These are phyloP conservation scores for Trametes cinnabarina DNA, from an alignment of 768 basidiomycete species.

Conservation along the genomic window DNA sequence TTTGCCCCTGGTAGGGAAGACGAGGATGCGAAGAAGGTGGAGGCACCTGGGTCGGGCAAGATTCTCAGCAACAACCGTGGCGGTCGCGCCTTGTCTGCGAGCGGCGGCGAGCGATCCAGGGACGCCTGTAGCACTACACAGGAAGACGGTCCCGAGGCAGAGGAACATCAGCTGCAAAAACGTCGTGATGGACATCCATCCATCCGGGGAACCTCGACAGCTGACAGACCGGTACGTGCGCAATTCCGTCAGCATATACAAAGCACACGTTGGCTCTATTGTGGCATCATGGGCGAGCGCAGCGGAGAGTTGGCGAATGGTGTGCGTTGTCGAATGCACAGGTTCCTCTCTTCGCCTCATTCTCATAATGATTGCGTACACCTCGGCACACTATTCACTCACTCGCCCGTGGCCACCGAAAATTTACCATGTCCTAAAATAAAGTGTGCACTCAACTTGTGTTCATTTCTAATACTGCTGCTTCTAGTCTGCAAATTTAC, in stretches of 20 bases:
- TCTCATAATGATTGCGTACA: constrained; percentile 7
- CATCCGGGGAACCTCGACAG: constrained; percentile 3
- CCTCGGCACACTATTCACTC: background rate
- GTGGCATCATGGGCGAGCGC: too few relatives aligned
- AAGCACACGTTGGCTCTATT: background rate
- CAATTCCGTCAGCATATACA: constrained; percentile 4
- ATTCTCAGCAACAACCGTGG: background rate
- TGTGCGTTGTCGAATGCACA: too few relatives aligned
- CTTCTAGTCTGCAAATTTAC: constrained; percentile 18
- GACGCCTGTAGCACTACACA: constrained; percentile 9
- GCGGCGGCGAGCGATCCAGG: constrained; percentile 19
- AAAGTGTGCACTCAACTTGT: background rate
- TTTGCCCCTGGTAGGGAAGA: constrained; percentile 4
- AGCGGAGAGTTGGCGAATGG: too few relatives aligned
- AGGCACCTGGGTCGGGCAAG: background rate
- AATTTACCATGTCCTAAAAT: constrained; percentile 4
- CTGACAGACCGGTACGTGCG: constrained; percentile 17
- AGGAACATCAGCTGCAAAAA: constrained; percentile 5
- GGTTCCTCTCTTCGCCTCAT: background rate
- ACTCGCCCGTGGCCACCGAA: background rate
- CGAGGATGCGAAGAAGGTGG: background rate
- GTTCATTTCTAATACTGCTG: constrained; percentile 5
- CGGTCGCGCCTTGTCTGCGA: constrained; percentile 1
- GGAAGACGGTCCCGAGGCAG: constrained; percentile 10
- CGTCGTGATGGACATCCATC: constrained; percentile 2